phyloP scores from a whole-genome alignment of 2,329 filamentous ascomycete species.

The Lasiodiplodia gonubiensis region DNA sequence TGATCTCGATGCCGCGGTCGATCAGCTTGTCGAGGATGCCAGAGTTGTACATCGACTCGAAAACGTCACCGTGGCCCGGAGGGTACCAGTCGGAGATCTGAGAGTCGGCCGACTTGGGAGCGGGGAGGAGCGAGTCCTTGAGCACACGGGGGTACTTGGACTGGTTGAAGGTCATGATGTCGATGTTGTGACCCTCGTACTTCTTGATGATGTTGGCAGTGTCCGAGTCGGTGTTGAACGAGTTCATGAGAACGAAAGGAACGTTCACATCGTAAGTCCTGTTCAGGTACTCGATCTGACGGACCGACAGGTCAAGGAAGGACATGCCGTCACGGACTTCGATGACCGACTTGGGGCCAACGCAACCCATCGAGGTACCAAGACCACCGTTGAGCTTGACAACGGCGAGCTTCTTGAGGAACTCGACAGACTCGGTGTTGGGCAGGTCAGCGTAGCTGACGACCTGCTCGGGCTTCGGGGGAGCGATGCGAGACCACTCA shows the following conservation, averaged over 20 bases:
- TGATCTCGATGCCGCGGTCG: constrained; percentile 91
- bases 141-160: constrained; percentile 96
- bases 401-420: constrained; percentile 96
- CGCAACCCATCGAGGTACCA: constrained; percentile 99
- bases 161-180: constrained; percentile 99
- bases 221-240: constrained; percentile 99
- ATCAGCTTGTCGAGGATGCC: constrained; percentile 96
- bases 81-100: constrained; percentile 97
- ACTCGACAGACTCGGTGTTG: constrained; percentile 88
- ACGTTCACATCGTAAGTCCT: constrained; percentile 97
- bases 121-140: constrained; percentile 97
- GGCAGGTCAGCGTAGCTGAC: constrained; percentile 91
- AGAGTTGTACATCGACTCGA: constrained; percentile 99
- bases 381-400: constrained; percentile 99
- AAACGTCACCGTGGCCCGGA: constrained; percentile 98
- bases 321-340: constrained; percentile 99
- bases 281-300: constrained; percentile 99
- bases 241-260: constrained; percentile 99
- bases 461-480: constrained; percentile 90
- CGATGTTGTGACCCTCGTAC: constrained; percentile 99
- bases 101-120: constrained; percentile 86
- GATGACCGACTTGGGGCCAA: constrained; percentile 98
- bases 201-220: constrained; percentile 99
- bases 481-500: constrained; percentile 96
- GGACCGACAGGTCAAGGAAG: constrained; percentile 97